phyloP scores from a whole-genome alignment of 805 yeast genomes.

The Dipodascopsis tothii region DNA sequence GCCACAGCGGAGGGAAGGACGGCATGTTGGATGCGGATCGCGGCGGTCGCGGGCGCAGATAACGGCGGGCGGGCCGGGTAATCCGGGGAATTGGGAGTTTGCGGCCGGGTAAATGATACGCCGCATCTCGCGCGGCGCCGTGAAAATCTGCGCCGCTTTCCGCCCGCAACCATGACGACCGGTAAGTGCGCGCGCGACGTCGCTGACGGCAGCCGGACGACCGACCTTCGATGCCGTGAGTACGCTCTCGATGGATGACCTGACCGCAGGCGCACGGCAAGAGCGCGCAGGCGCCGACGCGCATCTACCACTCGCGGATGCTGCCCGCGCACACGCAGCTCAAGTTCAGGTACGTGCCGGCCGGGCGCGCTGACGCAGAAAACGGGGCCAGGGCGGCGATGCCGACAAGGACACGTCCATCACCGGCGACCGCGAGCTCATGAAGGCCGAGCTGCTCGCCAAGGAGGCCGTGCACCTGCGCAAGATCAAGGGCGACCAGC shows the following conservation, averaged over 20 bases:
- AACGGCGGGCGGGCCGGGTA: neutral
- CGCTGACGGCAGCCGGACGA: neutral
- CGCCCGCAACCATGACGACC: too few species aligned
- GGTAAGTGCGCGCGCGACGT: neutral
- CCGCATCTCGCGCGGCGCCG: slow-evolving; percentile 15
- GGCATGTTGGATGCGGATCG: too few species aligned
- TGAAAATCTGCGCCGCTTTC: too few species aligned
- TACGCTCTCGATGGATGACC: neutral
- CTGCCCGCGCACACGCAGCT: slow-evolving; percentile 50
- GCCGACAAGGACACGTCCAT: slow-evolving; percentile 21
- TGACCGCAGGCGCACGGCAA: slow-evolving; percentile 43
- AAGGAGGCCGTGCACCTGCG: slow-evolving; percentile 22
- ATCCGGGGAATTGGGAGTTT: too few species aligned
- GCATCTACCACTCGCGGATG: slow-evolving; percentile 46
- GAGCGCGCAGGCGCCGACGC: slow-evolving; percentile 36
- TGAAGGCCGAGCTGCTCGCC: slow-evolving; percentile 25
- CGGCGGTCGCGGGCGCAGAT: neutral
- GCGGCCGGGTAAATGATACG: neutral
- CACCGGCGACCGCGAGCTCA: slow-evolving; percentile 17
- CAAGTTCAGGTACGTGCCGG: slow-evolving; percentile 32
- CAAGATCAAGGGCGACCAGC: slow-evolving; percentile 2
- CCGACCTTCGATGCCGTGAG: neutral
- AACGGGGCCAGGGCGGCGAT: slow-evolving; percentile 31
- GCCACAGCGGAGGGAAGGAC: neutral
- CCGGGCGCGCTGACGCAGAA: slow-evolving; percentile 27